Evolutionary conservation across 2,329 filamentous ascomycete genomes (phyloP).

Genomic region (Didymella exigua): DNA sequence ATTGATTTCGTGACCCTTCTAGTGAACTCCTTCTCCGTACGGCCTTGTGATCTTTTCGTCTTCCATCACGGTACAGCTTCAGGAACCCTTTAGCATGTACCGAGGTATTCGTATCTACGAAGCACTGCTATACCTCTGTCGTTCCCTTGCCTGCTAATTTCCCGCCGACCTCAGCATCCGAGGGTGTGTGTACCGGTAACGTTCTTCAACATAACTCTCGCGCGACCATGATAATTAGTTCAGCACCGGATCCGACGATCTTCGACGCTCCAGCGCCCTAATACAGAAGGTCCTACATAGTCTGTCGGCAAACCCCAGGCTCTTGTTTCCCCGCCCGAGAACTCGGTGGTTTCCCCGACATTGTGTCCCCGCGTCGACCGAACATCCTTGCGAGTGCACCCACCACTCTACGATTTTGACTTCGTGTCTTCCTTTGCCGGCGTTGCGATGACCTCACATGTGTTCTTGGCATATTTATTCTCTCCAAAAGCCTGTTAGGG

Average conservation of each 20-base stretch:
- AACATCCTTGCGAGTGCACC: slow-evolving; percentile 1
- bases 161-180: not conserved
- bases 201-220: not conserved
- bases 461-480: not conserved
- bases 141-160: too few species aligned
- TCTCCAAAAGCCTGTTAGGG: not conserved
- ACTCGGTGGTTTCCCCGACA: slow-evolving; percentile 11
- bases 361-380: slow-evolving; percentile 1
- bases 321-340: not conserved
- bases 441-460: slow-evolving; percentile 4
- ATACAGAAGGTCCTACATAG: not conserved
- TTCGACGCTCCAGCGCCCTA: not conserved
- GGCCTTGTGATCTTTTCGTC: not conserved
- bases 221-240: not conserved
- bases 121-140: not conserved
- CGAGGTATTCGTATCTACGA: not conserved
- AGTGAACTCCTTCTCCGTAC: not conserved
- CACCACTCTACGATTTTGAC: not conserved
- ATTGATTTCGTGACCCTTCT: not conserved
- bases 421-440: not conserved
- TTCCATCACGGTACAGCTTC: not conserved
- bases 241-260: not conserved
- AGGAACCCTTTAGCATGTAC: not conserved
- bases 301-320: not conserved
- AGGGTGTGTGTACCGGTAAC: not conserved